Percentiles rank a stretch among this genome's conserved stretches.
Conservation (phyloP, 2,329 filamentous ascomycete species). For the Dothistroma septosporum region DNA sequence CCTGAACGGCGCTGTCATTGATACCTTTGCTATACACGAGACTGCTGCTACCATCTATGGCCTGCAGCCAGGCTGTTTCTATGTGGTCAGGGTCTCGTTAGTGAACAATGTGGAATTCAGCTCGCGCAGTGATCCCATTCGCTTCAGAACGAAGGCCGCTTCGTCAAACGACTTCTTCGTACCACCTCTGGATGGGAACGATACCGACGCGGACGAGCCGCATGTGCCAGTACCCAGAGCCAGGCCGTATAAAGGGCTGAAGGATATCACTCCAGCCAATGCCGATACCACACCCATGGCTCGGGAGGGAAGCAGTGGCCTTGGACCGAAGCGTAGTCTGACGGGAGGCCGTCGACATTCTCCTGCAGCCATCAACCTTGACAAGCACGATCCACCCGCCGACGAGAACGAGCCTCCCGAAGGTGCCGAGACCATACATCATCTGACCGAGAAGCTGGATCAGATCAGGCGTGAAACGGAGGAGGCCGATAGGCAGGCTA, state of each 20-base stretch:
- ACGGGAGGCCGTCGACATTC: conserved; percentile 67
- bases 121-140: conserved; percentile 78
- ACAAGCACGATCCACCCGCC: conserved; percentile 38
- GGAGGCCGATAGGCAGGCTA: conserved; percentile 65
- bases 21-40: conserved; percentile 75
- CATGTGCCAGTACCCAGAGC: conserved; percentile 51
- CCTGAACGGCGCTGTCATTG: conserved; percentile 78
- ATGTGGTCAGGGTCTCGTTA: conserved; percentile 88
- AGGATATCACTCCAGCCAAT: conserved; percentile 56
- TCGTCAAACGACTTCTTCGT: conserved; percentile 43
- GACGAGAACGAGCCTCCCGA: conserved; percentile 47
- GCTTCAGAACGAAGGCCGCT: conserved; percentile 64
- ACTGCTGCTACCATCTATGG: conserved; percentile 89
- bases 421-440: conserved; percentile 64
- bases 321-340: conserved; percentile 59
- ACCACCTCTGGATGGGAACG: conserved; percentile 26
- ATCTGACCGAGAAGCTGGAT: conserved; percentile 78
- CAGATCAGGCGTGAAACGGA: conserved; percentile 78
- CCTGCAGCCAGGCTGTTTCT: conserved; percentile 79
- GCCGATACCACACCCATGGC: conserved; percentile 60
- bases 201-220: conserved; percentile 39
- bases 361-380: conserved; percentile 42
- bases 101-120: conserved; percentile 91
- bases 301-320: conserved; percentile 60
- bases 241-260: conserved; percentile 43